Evolutionary conservation across 2,329 filamentous ascomycete species (phyloP).

Genomic region (Ophiosphaerella korrae): DNA sequence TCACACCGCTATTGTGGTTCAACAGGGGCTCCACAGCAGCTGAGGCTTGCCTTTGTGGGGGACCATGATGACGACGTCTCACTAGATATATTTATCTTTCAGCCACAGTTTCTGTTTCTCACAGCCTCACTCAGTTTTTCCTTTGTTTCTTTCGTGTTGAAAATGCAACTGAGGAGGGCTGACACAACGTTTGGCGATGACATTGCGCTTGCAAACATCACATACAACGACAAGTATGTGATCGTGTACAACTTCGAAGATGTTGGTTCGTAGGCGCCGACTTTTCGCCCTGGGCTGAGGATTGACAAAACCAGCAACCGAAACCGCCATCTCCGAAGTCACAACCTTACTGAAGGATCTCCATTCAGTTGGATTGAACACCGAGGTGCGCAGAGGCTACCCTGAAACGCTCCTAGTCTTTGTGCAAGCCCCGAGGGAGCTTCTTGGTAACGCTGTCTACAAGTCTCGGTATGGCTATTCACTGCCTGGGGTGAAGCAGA

Average conservation of each 20-base stretch:
- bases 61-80: conserved; percentile 11
- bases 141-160: background rate
- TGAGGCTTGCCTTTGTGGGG: conserved; percentile 4
- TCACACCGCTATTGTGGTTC: background rate
- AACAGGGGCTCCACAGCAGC: conserved; percentile 3
- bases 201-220: conserved; percentile 26
- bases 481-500: background rate
- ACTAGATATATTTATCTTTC: conserved; percentile 9
- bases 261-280: conserved; percentile 24
- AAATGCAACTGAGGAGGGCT: conserved; percentile 29
- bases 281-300: background rate
- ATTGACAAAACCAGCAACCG: conserved; percentile 15
- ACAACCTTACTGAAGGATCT: conserved; percentile 28
- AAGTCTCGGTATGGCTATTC: conserved; percentile 30
- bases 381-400: conserved; percentile 38
- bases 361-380: conserved; percentile 35
- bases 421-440: conserved; percentile 35
- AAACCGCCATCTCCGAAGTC: conserved; percentile 28
- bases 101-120: conserved; percentile 17
- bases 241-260: conserved; percentile 37
- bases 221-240: conserved; percentile 42
- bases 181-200: conserved; percentile 33
- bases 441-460: conserved; percentile 39
- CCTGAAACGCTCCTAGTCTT: conserved; percentile 38
- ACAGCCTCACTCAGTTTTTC: conserved; percentile 5